Conservation (phyloP, 179 eudicot species). For the Beta corolliflora region DNA sequence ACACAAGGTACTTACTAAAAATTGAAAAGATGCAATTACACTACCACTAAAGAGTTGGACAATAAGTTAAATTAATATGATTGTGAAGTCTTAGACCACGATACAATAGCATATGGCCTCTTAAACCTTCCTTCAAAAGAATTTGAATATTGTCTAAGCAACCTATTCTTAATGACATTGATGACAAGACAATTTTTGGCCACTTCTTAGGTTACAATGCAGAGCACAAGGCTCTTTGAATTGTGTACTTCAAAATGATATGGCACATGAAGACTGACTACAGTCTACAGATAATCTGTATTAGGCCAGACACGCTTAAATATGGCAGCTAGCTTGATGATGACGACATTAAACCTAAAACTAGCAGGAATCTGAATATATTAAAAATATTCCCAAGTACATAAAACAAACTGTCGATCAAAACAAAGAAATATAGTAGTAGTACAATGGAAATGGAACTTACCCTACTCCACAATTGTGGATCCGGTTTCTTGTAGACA, state of each 20-base stretch:
- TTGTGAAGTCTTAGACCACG: neutral
- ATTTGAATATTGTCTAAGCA: slow-evolving; percentile 1
- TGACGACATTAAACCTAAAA: neutral
- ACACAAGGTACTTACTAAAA: too few relatives aligned
- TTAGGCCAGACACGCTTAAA: neutral
- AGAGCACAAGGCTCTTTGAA: slow-evolving; percentile 15
- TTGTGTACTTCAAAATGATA: slow-evolving; percentile 15
- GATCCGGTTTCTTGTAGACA: slow-evolving; percentile 73
- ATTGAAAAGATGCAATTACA: too few relatives aligned
- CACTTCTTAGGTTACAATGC: slow-evolving; percentile 5
- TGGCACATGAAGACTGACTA: slow-evolving; percentile 25
- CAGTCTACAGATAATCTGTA: slow-evolving; percentile 2
- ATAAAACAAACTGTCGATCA: neutral
- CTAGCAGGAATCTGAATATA: neutral
- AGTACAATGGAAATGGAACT: slow-evolving; percentile 22
- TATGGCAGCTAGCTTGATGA: neutral
- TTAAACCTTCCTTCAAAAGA: neutral
- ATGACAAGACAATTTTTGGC: slow-evolving; percentile 6
- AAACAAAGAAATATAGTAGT: neutral
- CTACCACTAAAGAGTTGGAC: too few relatives aligned
- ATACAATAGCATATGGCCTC: neutral
- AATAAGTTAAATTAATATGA: neutral
- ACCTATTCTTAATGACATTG: neutral
- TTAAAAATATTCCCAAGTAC: neutral
- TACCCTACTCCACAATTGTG: slow-evolving; percentile 86